These are phyloP conservation scores for Favolaschia claudopus DNA, from an alignment of 768 basidiomycete genomes.

Conservation along the genomic window DNA sequence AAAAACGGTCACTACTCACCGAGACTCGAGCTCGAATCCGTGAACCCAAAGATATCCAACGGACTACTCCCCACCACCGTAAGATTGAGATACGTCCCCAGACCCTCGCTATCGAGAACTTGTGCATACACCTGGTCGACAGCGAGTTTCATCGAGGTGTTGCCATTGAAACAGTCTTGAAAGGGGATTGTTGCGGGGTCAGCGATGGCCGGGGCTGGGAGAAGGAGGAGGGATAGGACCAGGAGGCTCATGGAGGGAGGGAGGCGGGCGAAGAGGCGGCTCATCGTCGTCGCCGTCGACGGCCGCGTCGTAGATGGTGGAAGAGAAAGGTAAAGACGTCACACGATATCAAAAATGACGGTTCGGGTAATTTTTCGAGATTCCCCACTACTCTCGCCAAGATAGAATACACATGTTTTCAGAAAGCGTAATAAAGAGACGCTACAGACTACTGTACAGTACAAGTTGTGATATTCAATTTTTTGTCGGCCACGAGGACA, in stretches of 20 bases:
- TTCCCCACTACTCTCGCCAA: no score
- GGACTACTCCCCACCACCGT: conserved; percentile 74
- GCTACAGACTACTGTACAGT: no score
- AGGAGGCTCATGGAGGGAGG: conserved; percentile 13
- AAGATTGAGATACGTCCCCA: conserved; percentile 66
- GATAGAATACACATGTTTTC: no score
- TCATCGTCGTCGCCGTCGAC: conserved; percentile 37
- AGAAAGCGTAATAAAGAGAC: no score
- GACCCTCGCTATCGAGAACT: conserved; percentile 53
- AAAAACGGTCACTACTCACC: conserved; percentile 53
- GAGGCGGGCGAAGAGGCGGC: conserved; percentile 22
- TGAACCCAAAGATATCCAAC: conserved; percentile 63
- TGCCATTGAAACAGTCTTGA: conserved; percentile 72
- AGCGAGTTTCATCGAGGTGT: conserved; percentile 63
- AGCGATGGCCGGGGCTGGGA: conserved; percentile 40
- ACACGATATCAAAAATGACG: conserved; percentile 7
- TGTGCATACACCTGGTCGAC: conserved; percentile 80
- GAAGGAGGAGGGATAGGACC: conserved; percentile 35
- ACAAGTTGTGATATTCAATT: no score
- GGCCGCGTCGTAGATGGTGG: background rate
- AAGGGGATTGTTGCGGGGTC: conserved; percentile 71
- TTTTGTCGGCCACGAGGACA: no score
- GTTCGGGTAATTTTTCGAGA: background rate
- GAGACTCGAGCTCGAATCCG: conserved; percentile 68
- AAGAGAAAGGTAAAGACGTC: conserved; percentile 5